These are phyloP conservation scores for Yarrowia divulgata DNA, from an alignment of 805 yeast genomes.

Conservation along the genomic window DNA sequence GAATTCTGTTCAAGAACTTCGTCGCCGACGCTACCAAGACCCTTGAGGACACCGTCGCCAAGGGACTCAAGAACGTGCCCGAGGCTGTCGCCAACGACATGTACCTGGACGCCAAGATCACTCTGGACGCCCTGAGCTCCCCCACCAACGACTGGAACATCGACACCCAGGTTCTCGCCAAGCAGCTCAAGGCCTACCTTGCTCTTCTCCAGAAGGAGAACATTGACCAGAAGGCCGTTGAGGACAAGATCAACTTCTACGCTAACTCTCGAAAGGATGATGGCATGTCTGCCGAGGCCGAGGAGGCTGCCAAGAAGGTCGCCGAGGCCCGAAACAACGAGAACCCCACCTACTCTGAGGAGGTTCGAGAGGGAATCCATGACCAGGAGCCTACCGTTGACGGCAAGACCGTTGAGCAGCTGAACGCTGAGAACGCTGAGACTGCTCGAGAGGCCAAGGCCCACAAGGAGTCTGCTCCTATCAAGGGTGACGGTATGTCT, in stretches of 20 bases:
- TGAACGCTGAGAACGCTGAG: constrained; percentile 13
- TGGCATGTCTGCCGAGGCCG: constrained; percentile 15
- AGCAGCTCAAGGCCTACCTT: constrained; percentile 23
- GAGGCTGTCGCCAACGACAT: constrained; percentile 20
- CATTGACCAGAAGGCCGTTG: constrained; percentile 18
- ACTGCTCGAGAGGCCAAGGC: constrained; percentile 3
- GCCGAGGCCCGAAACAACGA: constrained; percentile 18
- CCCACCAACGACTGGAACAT: constrained; percentile 36
- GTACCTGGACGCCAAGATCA: constrained; percentile 35
- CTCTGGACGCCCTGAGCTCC: constrained; percentile 8
- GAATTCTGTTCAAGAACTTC: constrained; percentile 31
- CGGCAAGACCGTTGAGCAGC: constrained; percentile 23
- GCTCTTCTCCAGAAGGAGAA: constrained; percentile 6
- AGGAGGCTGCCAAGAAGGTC: constrained; percentile 28
- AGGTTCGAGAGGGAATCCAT: constrained; percentile 4
- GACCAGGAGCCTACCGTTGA: constrained; percentile 27
- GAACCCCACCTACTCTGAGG: constrained; percentile 12
- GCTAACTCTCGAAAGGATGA: background rate
- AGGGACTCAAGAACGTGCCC: constrained; percentile 10
- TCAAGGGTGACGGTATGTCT: background rate
- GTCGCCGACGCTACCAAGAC: constrained; percentile 17
- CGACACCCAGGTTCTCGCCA: constrained; percentile 33
- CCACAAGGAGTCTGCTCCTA: background rate
- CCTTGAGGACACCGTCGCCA: constrained; percentile 4
- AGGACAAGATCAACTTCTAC: constrained; percentile 23